Base-by-base conservation (phyloP, 2,329 filamentous ascomycete species). In the Claviceps maximensis region DNA sequence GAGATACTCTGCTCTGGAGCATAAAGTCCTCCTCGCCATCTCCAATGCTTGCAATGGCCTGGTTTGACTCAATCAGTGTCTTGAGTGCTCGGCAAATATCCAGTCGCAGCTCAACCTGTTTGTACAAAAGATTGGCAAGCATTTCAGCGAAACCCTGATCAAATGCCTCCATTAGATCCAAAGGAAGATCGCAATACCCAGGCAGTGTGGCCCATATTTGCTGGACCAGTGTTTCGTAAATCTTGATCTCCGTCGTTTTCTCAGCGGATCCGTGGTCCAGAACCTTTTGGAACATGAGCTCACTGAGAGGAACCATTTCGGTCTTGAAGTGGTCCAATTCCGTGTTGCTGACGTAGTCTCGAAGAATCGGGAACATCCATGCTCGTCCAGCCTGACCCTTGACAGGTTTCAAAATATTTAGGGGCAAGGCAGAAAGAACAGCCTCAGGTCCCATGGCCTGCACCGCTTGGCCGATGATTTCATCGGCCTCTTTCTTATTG, bases 231-330 rank as follows among this genome's bases (percentile, higher is more conserved):
- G 93, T 97, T 71, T 98, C 91, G 65, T 93, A 98, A 55, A 98
- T 94, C 75, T 98, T 98, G 64, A 93, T 80, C 67, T 97, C 89
- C 78, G 95, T 90, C 0, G 89, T 93, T 75, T 95, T 96, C 64
- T 91, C 87, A 15, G 81, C 82, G 23, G 80, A 74, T 15, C 86
- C 87, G 61, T 94, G 86, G 56, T 95, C 85, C 47, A 95, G 73
- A 5, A 97, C 87, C 58, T 80, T 83, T 66, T 97, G 88, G 67
- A 91, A 96, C 75, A 98, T 87, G 49, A 79, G 72, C 66, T 95
- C 87, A 65, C 91, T 97, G 25, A 98, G 74, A 17, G 93, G 89
- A 6, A 96, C 82, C 67, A 98, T 83, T 62, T 94, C 89, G 3
- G 76, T 73, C 60, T 83, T 84, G 76, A 98, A 98, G 67, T 96